Base-by-base conservation (phyloP, 176 grass and related monocot genomes). In the Carex cristatella region DNA sequence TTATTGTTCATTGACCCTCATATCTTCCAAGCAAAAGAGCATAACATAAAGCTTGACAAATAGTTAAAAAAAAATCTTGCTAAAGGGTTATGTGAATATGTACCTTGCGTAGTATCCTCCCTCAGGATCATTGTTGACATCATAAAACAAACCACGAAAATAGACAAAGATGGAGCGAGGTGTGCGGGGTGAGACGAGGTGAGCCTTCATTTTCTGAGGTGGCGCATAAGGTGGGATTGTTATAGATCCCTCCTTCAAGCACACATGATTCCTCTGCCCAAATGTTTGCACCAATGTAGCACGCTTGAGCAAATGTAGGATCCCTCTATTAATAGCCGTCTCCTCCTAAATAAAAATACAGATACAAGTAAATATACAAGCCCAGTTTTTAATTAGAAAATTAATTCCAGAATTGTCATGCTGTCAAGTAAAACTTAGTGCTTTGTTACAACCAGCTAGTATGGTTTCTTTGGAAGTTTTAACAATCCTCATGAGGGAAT, bases 71-170 rank as follows among this genome's bases (percentile, higher is more conserved):
- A 40, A 49, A 10, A 14, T 30, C 14, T 69, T 15, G 19, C 28
- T 46, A 33, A 81, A 66, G 69, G 9, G 12, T 85, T 40, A 69
- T 77, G 33, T 55, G 5, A 58, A 65, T 84, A 59, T 12, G 37
- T 91, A 97, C 95, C 95, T 94, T 77, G 95, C 95, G 75, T 97
- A 97, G 84, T 94, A 97, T 0, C 95, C 95, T 11, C 95, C 95
- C 84, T 97, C 95, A 5, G 92, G 95, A 75, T 97, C 95, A 84
- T 97, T 97, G 14, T 93, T 91, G 18, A 92, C 94, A 87, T 97
- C 95, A 87, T 97, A 97, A 86, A 94, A 97, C 83, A 97, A 81
- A 27, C 95, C 95, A 23, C 95, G 84, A 15, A 97, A 97, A 87
- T 97, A 97, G 49, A 97, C 92, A 0, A 97, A 97, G 82, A 97